phyloP scores from a whole-genome alignment of 257 asterid species.

The Salvia hispanica region DNA sequence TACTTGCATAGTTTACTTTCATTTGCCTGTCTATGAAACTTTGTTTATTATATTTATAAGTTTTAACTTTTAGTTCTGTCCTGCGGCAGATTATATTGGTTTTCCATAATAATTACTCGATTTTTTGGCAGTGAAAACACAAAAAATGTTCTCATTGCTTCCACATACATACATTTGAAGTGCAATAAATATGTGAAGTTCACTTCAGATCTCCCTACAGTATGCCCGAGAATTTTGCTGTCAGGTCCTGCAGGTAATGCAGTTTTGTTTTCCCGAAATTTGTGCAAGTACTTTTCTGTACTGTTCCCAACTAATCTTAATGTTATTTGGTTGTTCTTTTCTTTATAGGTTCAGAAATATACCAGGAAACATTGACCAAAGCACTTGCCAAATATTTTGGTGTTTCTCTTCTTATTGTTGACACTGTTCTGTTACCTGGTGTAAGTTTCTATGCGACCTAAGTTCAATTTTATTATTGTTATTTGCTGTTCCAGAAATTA shows the following conservation, averaged over 20 bases:
- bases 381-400: constrained; percentile 76
- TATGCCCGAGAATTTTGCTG: constrained; percentile 81
- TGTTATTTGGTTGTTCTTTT: constrained; percentile 6
- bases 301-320: constrained; percentile 19
- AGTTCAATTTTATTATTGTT: constrained; percentile 16
- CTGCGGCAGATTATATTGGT: not conserved
- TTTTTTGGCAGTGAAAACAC: constrained; percentile 68
- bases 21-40: constrained; percentile 2
- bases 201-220: constrained; percentile 73
- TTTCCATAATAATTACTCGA: not conserved
- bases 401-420: constrained; percentile 70
- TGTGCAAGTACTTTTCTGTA: not conserved
- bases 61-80: not conserved
- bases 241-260: constrained; percentile 90
- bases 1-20: constrained; percentile 21
- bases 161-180: constrained; percentile 80
- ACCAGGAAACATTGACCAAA: constrained; percentile 79
- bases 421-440: constrained; percentile 70
- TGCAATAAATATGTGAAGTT: constrained; percentile 59
- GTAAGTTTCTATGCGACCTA: constrained; percentile 52
- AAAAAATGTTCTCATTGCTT: constrained; percentile 77
- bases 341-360: constrained; percentile 80
- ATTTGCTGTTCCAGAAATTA: constrained; percentile 4
- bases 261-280: not conserved
- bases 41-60: not conserved